Evolutionary conservation across 2,329 filamentous ascomycete genomes (phyloP).

Genomic region (Colletotrichum shisoi): DNA sequence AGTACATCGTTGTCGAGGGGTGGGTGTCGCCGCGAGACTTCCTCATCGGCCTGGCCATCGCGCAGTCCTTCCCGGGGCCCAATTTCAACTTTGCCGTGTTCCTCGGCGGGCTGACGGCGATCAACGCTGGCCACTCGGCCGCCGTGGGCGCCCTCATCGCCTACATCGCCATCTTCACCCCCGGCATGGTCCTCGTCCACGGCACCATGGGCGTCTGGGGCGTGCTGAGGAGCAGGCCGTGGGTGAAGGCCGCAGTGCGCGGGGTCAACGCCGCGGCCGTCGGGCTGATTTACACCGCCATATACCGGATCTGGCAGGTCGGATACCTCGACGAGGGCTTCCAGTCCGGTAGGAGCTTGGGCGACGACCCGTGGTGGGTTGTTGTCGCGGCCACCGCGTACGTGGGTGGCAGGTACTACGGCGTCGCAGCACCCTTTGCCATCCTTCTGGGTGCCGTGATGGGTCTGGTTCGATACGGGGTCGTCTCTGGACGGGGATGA

Average conservation of each 20-base stretch:
- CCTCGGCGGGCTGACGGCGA: constrained; percentile 59
- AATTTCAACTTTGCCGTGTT: constrained; percentile 62
- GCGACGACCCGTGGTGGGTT: constrained; percentile 65
- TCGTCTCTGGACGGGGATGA: constrained; percentile 39
- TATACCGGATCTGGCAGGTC: constrained; percentile 65
- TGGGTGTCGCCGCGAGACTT: constrained; percentile 73
- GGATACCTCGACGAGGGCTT: constrained; percentile 59
- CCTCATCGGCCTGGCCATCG: constrained; percentile 71
- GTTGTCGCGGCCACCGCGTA: constrained; percentile 57
- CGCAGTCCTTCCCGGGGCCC: constrained; percentile 67
- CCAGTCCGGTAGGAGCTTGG: constrained; percentile 57
- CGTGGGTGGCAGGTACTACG: constrained; percentile 48
- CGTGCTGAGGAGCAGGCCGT: constrained; percentile 52
- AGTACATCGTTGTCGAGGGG: constrained; percentile 66
- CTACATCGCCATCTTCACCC: constrained; percentile 58
- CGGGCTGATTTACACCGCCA: constrained; percentile 65
- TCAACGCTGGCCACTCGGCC: constrained; percentile 48
- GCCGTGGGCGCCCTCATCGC: constrained; percentile 58
- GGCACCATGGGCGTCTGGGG: constrained; percentile 61
- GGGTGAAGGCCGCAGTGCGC: constrained; percentile 55
- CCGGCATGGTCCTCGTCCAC: constrained; percentile 55
- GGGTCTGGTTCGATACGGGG: constrained; percentile 48
- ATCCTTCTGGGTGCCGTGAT: constrained; percentile 49
- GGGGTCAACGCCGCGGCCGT: constrained; percentile 65
- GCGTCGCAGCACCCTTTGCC: constrained; percentile 46